A percentile compares a stretch with the other conserved stretches of the same genome.
These are phyloP conservation scores for Coemansia sp. DNA, from an alignment of 192 early-diverging fungal genomes.

Conservation along the genomic window DNA sequence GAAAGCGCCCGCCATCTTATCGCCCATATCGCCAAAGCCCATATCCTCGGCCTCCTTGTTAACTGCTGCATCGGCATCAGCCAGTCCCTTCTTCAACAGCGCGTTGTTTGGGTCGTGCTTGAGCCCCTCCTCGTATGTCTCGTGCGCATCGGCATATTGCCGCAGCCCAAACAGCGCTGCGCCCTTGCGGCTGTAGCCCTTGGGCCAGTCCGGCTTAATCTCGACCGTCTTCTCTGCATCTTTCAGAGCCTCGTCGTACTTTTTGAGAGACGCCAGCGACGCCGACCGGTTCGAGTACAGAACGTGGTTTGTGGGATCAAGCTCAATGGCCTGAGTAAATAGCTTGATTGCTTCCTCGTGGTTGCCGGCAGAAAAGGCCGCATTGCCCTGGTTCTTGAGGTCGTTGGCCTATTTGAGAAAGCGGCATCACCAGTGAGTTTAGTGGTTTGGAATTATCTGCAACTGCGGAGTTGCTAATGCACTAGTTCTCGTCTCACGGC, in stretches of 20 bases:
- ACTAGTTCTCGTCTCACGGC: background rate
- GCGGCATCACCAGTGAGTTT: background rate
- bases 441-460: background rate
- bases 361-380: slow-evolving; percentile 77
- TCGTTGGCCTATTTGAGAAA: slow-evolving; percentile 59
- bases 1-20: slow-evolving; percentile 54
- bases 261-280: slow-evolving; percentile 71
- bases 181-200: slow-evolving; percentile 90
- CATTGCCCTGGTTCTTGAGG: slow-evolving; percentile 78
- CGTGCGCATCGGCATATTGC: slow-evolving; percentile 67
- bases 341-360: slow-evolving; percentile 72
- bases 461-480: background rate
- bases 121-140: slow-evolving; percentile 75
- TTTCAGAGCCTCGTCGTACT: slow-evolving; percentile 73
- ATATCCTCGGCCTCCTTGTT: slow-evolving; percentile 33
- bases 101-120: slow-evolving; percentile 78
- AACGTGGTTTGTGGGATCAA: slow-evolving; percentile 86
- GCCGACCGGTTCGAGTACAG: slow-evolving; percentile 93
- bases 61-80: slow-evolving; percentile 70
- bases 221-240: slow-evolving; percentile 86
- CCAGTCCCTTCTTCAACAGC: slow-evolving; percentile 69
- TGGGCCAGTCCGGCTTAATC: slow-evolving; percentile 82
- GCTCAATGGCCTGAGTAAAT: slow-evolving; percentile 83
- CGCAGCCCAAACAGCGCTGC: slow-evolving; percentile 80
- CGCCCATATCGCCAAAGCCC: slow-evolving; percentile 31